Base-by-base conservation (phyloP, 2,329 filamentous ascomycete species). In the Huntiella abstrusa region DNA sequence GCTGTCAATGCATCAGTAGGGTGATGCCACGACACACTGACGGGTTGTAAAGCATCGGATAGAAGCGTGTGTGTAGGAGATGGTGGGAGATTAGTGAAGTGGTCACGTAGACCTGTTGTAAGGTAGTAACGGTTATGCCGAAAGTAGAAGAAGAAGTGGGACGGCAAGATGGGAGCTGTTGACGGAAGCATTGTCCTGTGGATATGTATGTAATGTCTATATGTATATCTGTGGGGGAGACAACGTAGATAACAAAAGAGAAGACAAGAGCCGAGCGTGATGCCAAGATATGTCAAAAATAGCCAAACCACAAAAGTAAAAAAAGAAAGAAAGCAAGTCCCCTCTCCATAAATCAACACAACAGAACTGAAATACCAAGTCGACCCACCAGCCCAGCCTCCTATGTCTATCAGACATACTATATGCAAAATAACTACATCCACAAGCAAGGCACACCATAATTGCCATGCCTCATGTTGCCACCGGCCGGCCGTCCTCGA, bases 141-240 rank as follows among this genome's bases (percentile, higher is more conserved):
- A 35, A 49, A 49, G 47, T 43, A 49, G 39, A 49, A 49, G 12
- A 49, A 49, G 34, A 49, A 49, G 39, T 46, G 39, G 22, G 19
- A 17, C 16, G 41, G 17, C 17, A 48, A 12, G 12, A 36, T 45
- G 5, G 36, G 15, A 40, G 28, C 22, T 22, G 19, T 37, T 35
- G 42, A 39, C 11, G 28, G 38, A 40, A 37, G 6, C 15, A 5
- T 8, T 41, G 38, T 5, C 16, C 28, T 16, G 17, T 33, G 13
- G n/a, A 12, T 8, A 5, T 32, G 11, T 40, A 12, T 19, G 8
- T 36, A 11, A 10, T 36, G 34, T 3, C n/a, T 41, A 6, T 41
- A 41, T 41, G 6, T 41, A 22, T 42, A 42, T n/a, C 7, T 28
- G 22, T 28, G 22, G 22, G 22, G 22, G 22, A 28, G 22, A 28